A percentile compares a stretch with the other conserved stretches of the same genome.
Conservation (phyloP, 2,329 filamentous ascomycete species). For the Paecilomyces sp. region DNA sequence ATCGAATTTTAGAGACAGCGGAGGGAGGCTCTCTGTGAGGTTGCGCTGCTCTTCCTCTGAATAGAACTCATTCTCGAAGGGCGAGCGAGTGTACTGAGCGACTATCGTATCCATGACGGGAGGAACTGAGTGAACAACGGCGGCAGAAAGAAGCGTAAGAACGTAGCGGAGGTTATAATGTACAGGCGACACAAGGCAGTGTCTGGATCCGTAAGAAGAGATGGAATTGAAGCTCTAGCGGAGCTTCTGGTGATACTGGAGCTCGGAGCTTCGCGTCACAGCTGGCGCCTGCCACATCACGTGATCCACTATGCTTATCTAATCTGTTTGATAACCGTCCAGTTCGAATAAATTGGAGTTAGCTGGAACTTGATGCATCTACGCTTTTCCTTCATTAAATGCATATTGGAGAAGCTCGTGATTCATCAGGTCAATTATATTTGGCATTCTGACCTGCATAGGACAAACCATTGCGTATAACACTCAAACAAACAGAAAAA, state of each 20-base stretch:
- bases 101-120: constrained; percentile 82
- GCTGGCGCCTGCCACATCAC: constrained; percentile 24
- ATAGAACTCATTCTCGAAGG: constrained; percentile 65
- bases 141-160: constrained; percentile 5
- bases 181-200: not conserved
- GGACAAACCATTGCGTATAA: not conserved
- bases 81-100: constrained; percentile 78
- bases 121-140: constrained; percentile 1
- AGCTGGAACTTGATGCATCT: too few species aligned
- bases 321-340: not conserved
- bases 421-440: not conserved
- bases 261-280: constrained; percentile 26
- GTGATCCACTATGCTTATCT: constrained; percentile 8
- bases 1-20: constrained; percentile 85
- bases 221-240: constrained; percentile 11
- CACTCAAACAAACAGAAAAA: not conserved
- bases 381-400: not conserved
- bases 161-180: constrained; percentile 6
- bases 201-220: not conserved
- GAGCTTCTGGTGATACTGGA: constrained; percentile 20
- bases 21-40: constrained; percentile 61
- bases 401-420: not conserved
- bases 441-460: not conserved
- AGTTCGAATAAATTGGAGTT: not conserved
- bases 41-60: constrained; percentile 68